Evolutionary conservation across 129 eudicot genomes (phyloP).

Genomic region (Apium graveolens): DNA sequence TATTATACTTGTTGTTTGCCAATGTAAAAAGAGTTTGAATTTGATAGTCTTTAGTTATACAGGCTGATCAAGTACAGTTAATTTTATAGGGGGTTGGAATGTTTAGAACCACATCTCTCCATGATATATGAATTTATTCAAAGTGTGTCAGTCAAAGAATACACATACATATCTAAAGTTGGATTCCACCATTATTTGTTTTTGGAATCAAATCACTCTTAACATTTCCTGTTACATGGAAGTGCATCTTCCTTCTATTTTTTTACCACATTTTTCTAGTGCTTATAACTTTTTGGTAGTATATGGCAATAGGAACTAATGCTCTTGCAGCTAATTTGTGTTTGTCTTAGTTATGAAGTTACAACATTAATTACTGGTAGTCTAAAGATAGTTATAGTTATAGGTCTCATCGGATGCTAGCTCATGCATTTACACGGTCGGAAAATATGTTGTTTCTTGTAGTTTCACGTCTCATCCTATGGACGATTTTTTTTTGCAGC

Average conservation of each 20-base stretch:
- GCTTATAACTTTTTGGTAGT: background rate
- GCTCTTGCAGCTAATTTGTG: background rate
- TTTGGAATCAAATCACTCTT: background rate
- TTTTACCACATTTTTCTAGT: background rate
- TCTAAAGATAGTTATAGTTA: too few relatives aligned
- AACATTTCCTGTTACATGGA: background rate
- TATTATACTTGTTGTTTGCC: too few relatives aligned
- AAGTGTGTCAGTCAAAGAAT: background rate
- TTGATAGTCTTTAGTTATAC: background rate
- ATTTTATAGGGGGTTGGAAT: background rate
- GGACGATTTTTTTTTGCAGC: too few relatives aligned
- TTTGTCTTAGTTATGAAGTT: too few relatives aligned
- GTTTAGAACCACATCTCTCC: background rate
- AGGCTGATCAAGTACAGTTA: background rate
- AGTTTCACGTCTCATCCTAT: too few relatives aligned
- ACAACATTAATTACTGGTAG: too few relatives aligned
- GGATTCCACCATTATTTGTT: conserved; percentile 3
- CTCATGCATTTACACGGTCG: too few relatives aligned
- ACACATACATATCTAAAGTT: background rate
- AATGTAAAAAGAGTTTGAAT: background rate
- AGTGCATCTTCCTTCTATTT: background rate
- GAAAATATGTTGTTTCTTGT: too few relatives aligned
- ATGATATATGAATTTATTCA: background rate
- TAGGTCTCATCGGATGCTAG: too few relatives aligned
- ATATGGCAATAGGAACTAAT: too few relatives aligned